Evolutionary conservation across 768 basidiomycete genomes (phyloP).

Genomic region (Tephrocybe sp.): DNA sequence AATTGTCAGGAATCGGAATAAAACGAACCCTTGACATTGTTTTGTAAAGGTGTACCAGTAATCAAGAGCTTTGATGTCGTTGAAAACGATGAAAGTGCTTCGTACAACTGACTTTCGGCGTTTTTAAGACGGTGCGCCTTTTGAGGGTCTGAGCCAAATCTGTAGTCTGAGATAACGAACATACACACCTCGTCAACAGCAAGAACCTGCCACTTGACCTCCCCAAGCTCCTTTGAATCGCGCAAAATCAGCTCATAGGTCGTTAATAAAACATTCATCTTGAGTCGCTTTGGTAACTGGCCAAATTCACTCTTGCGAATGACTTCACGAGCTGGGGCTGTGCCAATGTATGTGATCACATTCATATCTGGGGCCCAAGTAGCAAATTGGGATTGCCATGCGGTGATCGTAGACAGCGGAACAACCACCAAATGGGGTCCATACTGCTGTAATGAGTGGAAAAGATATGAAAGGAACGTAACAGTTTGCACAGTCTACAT

Average conservation of each 20-base stretch:
- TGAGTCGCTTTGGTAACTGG: slow-evolving; percentile 79
- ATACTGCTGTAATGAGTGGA: slow-evolving; percentile 88
- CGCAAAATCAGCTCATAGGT: slow-evolving; percentile 96
- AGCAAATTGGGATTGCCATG: slow-evolving; percentile 95
- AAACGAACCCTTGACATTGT: slow-evolving; percentile 91
- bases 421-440: slow-evolving; percentile 98
- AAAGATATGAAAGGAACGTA: slow-evolving; percentile 90
- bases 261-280: slow-evolving; percentile 96
- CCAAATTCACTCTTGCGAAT: slow-evolving; percentile 95
- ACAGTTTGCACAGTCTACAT: slow-evolving; percentile 92
- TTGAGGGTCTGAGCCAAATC: slow-evolving; percentile 16
- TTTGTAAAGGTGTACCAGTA: slow-evolving; percentile 97
- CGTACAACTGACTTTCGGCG: slow-evolving; percentile 94
- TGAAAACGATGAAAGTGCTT: slow-evolving; percentile 85
- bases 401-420: slow-evolving; percentile 95
- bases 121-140: slow-evolving; percentile 98
- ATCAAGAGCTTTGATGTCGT: slow-evolving; percentile 93
- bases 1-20: not conserved
- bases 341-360: slow-evolving; percentile 96
- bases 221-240: slow-evolving; percentile 82
- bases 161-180: slow-evolving; percentile 17
- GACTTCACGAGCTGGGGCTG: slow-evolving; percentile 80
- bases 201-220: slow-evolving; percentile 96
- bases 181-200: slow-evolving; percentile 85
- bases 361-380: slow-evolving; percentile 96